These are phyloP conservation scores for Metschnikowia noctiluminum DNA, from an alignment of 805 yeast genomes.

Conservation along the genomic window DNA sequence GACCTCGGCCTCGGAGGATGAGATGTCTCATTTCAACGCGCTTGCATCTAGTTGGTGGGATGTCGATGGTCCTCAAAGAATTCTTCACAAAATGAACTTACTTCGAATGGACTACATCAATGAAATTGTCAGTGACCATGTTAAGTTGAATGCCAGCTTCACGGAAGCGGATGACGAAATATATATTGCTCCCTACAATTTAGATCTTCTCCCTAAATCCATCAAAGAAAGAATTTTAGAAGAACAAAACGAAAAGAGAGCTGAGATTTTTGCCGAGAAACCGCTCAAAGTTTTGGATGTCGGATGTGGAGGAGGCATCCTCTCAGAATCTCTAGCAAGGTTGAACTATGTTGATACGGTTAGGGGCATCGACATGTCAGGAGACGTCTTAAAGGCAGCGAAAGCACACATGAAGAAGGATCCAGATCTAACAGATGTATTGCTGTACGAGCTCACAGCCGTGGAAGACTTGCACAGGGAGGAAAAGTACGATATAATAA, in stretches of 20 bases:
- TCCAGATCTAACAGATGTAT: constrained; percentile 53
- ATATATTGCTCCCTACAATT: constrained; percentile 75
- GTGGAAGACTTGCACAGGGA: constrained; percentile 53
- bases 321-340: constrained; percentile 84
- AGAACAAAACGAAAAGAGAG: constrained; percentile 50
- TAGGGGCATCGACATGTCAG: constrained; percentile 80
- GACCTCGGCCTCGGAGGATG: constrained; percentile 53
- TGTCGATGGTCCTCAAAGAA: constrained; percentile 85
- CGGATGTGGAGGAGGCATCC: constrained; percentile 98
- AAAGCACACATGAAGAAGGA: constrained; percentile 62
- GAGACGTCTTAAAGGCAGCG: constrained; percentile 81
- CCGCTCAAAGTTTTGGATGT: constrained; percentile 68
- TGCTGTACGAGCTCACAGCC: constrained; percentile 58
- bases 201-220: constrained; percentile 59
- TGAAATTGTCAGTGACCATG: constrained; percentile 48
- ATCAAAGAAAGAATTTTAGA: constrained; percentile 45
- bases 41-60: constrained; percentile 99
- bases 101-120: constrained; percentile 84
- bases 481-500: constrained; percentile 67
- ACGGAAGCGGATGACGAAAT: constrained; percentile 41
- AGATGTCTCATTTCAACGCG: constrained; percentile 75
- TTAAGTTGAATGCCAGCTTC: constrained; percentile 37
- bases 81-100: constrained; percentile 91
- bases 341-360: constrained; percentile 60
- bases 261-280: constrained; percentile 30